Evolutionary conservation across 1,139 yeast genomes (phyloP).

Genomic region (Kurtzmaniella quercitrusa): DNA sequence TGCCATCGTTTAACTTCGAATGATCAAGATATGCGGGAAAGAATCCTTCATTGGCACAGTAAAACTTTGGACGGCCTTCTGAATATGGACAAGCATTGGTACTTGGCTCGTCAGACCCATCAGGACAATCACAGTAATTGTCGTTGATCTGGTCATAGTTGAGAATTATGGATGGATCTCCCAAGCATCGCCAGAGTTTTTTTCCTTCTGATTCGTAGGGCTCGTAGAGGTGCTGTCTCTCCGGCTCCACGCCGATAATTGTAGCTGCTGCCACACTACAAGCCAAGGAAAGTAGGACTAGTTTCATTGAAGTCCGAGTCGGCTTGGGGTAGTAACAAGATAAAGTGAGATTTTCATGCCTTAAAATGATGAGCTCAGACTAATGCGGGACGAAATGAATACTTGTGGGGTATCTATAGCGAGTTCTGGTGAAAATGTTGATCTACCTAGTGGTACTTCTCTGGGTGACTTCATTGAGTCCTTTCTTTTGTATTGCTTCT

Average conservation of each 20-base stretch:
- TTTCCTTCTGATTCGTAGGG: constrained; percentile 39
- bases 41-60: constrained; percentile 76
- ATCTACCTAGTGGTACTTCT: no score
- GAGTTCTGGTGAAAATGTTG: no score
- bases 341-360: not conserved
- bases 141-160: constrained; percentile 71
- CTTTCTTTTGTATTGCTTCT: no score
- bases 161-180: constrained; percentile 58
- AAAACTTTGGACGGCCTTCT: constrained; percentile 45
- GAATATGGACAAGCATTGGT: constrained; percentile 69
- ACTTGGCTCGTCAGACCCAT: constrained; percentile 97
- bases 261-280: not conserved
- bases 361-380: no score
- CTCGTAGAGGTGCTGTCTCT: constrained; percentile 44
- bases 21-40: constrained; percentile 53
- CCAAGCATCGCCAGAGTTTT: constrained; percentile 63
- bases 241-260: constrained; percentile 31
- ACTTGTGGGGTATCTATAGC: no score
- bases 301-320: constrained; percentile 1
- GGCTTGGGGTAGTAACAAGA: not conserved
- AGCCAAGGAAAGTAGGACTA: not conserved
- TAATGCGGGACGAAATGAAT: no score
- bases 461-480: no score
- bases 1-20: constrained; percentile 77
- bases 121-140: constrained; percentile 94